Base-by-base conservation (phyloP, 2,329 filamentous ascomycete genomes). In the Botryosphaeria dothidea region DNA sequence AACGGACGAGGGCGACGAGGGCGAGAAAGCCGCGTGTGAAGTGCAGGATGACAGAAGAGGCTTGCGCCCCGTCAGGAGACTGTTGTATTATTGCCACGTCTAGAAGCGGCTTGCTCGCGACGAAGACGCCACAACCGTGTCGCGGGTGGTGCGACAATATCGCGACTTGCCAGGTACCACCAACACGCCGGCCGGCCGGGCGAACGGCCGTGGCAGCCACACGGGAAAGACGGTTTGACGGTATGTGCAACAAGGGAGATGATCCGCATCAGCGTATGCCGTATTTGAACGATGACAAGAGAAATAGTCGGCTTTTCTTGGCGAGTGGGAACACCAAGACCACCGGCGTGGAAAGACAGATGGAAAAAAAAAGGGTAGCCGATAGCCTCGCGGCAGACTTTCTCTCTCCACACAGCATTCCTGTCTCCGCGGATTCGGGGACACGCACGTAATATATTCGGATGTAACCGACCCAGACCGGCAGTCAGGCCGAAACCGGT, bases 81-180 rank as follows among this genome's bases (percentile, higher is more conserved):
- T 45, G n/a, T n/a, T n/a, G n/a, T 52, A 17, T 19, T 21, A 34
- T 34, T 34, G 31, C 31, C 7, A 1, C 7, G 23, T 29, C 11
- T 36, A 27, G 17, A 17, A 27, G 15, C 29, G 51, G 29, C 38
- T 48, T n/a, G 21, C 13, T 36, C 8, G 25, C 23, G 52, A 15
- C 34, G 52, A 31, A 27, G 19, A 60, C 56, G 56, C 56, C 56
- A 60, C 56, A 60, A 41, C 56, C 56, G 56, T 34, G 56, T 46
- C 19, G 56, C 41, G 56, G 2, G 56, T 60, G 56, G 41, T 46
- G 56, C 56, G 56, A 60, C 56, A 46, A 34, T 46, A 36, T 60
- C 27, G 56, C 41, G 38, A 60, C 56, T 23, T 31, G 43, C 38
- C 23, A 36, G 19, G 6, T 36, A 23, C n/a, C 9, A 23, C 27